Percentiles rank a stretch among this genome's conserved stretches.
phyloP scores from a whole-genome alignment of 305 asterid species.

The Petunia hybrid region DNA sequence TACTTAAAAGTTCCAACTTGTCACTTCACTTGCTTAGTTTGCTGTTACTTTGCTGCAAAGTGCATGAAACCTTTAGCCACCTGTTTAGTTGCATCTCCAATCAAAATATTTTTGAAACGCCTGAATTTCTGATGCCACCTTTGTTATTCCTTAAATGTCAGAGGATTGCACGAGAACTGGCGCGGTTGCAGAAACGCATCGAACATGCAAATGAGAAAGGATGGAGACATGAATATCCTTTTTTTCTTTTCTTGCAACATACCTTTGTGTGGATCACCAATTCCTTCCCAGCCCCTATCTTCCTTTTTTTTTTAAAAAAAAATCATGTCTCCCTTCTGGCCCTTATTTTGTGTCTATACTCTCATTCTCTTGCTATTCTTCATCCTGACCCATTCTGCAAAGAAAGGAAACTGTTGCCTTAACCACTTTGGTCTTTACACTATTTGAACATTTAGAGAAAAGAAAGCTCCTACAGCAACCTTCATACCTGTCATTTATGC shows the following conservation, averaged over 20 bases:
- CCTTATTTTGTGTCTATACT: neutral
- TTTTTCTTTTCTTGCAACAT: neutral
- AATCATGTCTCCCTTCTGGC: slow-evolving; percentile 6
- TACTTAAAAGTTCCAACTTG: too few relatives aligned
- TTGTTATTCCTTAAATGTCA: slow-evolving; percentile 38
- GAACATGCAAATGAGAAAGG: slow-evolving; percentile 87
- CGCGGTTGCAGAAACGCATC: slow-evolving; percentile 50
- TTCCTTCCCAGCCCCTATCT: neutral
- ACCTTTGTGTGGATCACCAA: slow-evolving; percentile 5
- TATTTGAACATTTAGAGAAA: slow-evolving; percentile 36
- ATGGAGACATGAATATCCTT: slow-evolving; percentile 90
- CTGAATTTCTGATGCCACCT: slow-evolving; percentile 8
- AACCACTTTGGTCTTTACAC: slow-evolving; percentile 38
- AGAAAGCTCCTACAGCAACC: slow-evolving; percentile 40
- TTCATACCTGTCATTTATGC: slow-evolving; percentile 36
- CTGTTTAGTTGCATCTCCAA: slow-evolving; percentile 15
- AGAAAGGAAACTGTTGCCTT: slow-evolving; percentile 36
- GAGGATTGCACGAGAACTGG: slow-evolving; percentile 76
- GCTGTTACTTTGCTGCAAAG: too few relatives aligned
- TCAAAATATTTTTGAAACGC: neutral
- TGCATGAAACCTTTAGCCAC: neutral
- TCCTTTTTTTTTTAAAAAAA: neutral
- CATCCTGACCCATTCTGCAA: slow-evolving; percentile 15
- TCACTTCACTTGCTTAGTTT: too few relatives aligned
- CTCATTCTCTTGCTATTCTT: neutral